These are phyloP conservation scores for Fusarium redolens DNA, from an alignment of 2,329 filamentous ascomycete species.

Conservation along the genomic window DNA sequence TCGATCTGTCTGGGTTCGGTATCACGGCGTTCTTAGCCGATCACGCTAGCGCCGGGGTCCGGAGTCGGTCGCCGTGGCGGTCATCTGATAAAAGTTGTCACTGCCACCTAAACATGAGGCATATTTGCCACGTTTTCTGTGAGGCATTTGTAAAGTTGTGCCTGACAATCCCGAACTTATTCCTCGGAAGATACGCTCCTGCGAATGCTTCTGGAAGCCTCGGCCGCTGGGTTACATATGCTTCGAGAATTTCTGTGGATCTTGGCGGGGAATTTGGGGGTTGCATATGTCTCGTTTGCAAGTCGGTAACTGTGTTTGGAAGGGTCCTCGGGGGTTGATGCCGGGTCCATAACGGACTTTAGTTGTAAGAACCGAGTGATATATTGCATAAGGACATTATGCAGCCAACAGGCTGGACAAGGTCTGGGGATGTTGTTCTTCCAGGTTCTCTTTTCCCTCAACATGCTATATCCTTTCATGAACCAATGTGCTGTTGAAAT, in stretches of 20 bases:
- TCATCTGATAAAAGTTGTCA: background rate
- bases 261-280: background rate
- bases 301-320: background rate
- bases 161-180: background rate
- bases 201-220: slow-evolving; percentile 2
- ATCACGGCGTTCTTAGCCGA: slow-evolving; percentile 21
- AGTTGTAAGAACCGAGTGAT: background rate
- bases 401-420: background rate
- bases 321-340: background rate
- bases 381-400: background rate
- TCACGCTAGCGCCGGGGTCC: slow-evolving; percentile 18
- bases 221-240: background rate
- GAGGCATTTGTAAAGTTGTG: background rate
- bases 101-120: background rate
- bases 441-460: background rate
- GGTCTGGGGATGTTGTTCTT: background rate
- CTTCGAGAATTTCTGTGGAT: background rate
- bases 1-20: slow-evolving; percentile 28
- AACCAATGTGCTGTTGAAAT: background rate
- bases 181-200: background rate
- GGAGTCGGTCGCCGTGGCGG: background rate
- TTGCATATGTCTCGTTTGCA: background rate
- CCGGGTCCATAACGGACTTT: background rate
- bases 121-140: background rate
- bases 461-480: background rate